Evolutionary conservation across 2,329 filamentous ascomycete genomes (phyloP).

Genomic region (Cercospora zeae-maydis): DNA sequence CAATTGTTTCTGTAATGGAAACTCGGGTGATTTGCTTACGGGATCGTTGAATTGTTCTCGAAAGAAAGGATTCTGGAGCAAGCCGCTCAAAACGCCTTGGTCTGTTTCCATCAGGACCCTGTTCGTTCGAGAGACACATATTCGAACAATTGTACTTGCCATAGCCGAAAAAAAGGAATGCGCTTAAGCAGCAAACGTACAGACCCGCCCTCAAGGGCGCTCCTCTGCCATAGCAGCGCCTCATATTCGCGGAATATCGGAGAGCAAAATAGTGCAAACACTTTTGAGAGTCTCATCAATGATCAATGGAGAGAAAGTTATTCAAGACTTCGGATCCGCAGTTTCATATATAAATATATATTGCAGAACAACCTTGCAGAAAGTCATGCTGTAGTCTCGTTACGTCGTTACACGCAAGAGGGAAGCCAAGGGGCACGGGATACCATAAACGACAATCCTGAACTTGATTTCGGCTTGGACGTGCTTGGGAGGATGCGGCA

Average conservation of each 20-base stretch:
- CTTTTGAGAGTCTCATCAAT: not conserved
- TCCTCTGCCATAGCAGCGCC: conserved; percentile 22
- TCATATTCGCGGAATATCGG: not conserved
- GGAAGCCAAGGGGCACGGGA: conserved; percentile 10
- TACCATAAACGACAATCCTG: conserved; percentile 7
- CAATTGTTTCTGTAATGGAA: not conserved
- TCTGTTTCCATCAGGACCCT: not conserved
- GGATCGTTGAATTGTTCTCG: conserved; percentile 24
- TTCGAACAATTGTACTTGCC: not conserved
- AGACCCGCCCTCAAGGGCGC: conserved; percentile 21
- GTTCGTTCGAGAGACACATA: too few species aligned
- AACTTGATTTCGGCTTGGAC: conserved; percentile 6
- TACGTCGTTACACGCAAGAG: conserved; percentile 4
- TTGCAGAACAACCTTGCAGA: not conserved
- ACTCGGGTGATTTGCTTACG: not conserved
- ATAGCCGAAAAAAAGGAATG: conserved; percentile 25
- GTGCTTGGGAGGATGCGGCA: not conserved
- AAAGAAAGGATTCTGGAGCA: conserved; percentile 25
- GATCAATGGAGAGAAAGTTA: not conserved
- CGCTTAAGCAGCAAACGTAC: conserved; percentile 22
- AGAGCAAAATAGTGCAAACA: not conserved
- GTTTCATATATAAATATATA: not conserved
- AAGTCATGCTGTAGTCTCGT: not conserved
- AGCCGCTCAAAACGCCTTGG: conserved; percentile 23
- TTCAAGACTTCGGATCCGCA: not conserved